phyloP scores from a whole-genome alignment of 306 rosid species.

The Castanospermum australe region DNA sequence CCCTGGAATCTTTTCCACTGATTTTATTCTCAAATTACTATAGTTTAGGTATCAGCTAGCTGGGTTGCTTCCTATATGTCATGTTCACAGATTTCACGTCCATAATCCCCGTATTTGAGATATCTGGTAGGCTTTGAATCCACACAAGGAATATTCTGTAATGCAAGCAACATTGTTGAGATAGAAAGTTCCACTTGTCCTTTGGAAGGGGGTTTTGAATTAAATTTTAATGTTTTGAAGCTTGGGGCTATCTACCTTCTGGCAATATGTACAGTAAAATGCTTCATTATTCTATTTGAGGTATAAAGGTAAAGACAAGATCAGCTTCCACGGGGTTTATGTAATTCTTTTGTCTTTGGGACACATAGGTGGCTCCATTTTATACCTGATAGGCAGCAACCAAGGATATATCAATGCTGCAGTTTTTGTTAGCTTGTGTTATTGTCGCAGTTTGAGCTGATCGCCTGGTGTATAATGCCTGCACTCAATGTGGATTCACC shows the following conservation, averaged over 20 bases:
- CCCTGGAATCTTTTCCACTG: slow-evolving; percentile 2
- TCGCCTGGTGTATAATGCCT: background rate
- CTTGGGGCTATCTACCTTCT: background rate
- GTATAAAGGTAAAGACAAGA: background rate
- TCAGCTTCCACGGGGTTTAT: background rate
- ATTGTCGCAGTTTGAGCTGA: background rate
- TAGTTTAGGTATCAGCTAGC: background rate
- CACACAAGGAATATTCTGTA: background rate
- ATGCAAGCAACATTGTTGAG: background rate
- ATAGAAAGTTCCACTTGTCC: background rate
- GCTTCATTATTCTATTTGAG: background rate
- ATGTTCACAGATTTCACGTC: slow-evolving; percentile 19
- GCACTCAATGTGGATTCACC: no score
- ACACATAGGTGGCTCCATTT: background rate
- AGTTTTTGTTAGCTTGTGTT: background rate
- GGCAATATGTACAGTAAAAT: background rate
- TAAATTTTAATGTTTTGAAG: background rate
- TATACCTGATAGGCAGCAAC: background rate
- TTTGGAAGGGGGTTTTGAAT: background rate
- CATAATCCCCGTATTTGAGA: background rate
- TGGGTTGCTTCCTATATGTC: background rate
- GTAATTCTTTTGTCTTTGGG: background rate
- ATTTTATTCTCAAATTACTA: background rate
- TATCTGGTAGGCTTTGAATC: slow-evolving; percentile 4
- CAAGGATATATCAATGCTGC: background rate